Conservation (phyloP, 495 filamentous ascomycete genomes). For the Lasiosphaeria ovina region DNA sequence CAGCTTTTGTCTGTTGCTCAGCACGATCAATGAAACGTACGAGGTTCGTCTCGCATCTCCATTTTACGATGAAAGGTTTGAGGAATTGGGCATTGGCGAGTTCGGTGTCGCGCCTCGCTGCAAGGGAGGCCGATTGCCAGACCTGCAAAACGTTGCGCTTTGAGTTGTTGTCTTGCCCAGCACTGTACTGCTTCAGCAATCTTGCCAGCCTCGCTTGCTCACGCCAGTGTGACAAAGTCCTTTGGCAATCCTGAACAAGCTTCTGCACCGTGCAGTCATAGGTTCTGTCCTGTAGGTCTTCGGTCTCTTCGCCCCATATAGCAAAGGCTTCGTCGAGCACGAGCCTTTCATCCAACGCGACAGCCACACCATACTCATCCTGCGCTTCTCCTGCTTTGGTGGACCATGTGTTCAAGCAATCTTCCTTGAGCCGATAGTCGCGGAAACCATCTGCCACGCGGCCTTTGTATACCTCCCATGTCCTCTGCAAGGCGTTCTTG, state of each 20-base stretch:
- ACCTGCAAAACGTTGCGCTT: constrained; percentile 13
- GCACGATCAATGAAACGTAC: constrained; percentile 14
- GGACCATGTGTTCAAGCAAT: constrained; percentile 19
- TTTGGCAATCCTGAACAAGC: constrained; percentile 14
- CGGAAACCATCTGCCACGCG: constrained; percentile 24
- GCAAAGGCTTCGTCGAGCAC: constrained; percentile 28
- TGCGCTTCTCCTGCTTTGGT: constrained; percentile 12
- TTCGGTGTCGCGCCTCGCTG: not conserved
- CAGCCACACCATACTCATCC: constrained; percentile 23
- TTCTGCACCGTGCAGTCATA: constrained; percentile 18
- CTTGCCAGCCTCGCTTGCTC: constrained; percentile 24
- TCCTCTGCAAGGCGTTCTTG: constrained; percentile 12
- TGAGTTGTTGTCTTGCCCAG: constrained; percentile 9
- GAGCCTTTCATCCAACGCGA: constrained; percentile 27
- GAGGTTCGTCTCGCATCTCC: constrained; percentile 28
- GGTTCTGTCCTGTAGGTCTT: constrained; percentile 20
- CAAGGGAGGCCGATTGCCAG: constrained; percentile 13
- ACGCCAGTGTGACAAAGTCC: constrained; percentile 24
- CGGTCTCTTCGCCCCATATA: constrained; percentile 33
- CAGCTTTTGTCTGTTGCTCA: constrained; percentile 18
- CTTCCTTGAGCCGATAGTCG: not conserved
- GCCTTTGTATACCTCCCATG: constrained; percentile 24
- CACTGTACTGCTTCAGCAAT: constrained; percentile 20
- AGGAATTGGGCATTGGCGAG: constrained; percentile 23
- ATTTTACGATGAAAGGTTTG: constrained; percentile 18